Conservation (phyloP, 768 basidiomycete species). For the Collybia sp. region DNA sequence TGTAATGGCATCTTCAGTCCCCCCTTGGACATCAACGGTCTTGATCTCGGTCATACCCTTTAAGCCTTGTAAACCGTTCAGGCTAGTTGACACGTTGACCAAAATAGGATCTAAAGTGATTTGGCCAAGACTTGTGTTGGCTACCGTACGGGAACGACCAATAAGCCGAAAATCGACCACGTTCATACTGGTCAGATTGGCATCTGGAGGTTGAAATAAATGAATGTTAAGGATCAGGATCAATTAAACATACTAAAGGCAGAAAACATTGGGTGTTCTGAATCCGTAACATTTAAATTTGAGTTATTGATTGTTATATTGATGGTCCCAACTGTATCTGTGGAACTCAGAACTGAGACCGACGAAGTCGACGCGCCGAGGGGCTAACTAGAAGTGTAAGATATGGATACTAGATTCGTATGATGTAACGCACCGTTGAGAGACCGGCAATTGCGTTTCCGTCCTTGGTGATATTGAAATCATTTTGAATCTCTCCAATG, state of each 20-base stretch:
- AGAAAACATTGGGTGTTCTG: slow-evolving; percentile 47
- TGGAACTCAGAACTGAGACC: slow-evolving; percentile 45
- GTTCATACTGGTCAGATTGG: slow-evolving; percentile 46
- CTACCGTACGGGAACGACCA: slow-evolving; percentile 55
- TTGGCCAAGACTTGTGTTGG: slow-evolving; percentile 57
- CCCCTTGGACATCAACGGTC: slow-evolving; percentile 62
- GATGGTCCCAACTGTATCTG: slow-evolving; percentile 57
- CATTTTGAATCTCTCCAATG: slow-evolving; percentile 59
- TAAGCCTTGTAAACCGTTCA: slow-evolving; percentile 59
- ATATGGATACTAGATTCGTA: not conserved
- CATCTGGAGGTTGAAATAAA: slow-evolving; percentile 30
- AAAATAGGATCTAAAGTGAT: slow-evolving; percentile 69
- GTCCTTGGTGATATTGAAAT: slow-evolving; percentile 56
- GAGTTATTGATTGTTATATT: slow-evolving; percentile 59
- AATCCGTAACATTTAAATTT: slow-evolving; percentile 40
- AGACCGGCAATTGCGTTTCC: slow-evolving; percentile 51
- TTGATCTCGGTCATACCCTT: slow-evolving; percentile 51
- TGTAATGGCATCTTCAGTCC: slow-evolving; percentile 51
- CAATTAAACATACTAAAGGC: slow-evolving; percentile 45
- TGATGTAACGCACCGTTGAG: slow-evolving; percentile 38
- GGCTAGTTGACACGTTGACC: slow-evolving; percentile 60
- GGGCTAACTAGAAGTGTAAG: slow-evolving; percentile 32
- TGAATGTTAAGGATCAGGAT: slow-evolving; percentile 2
- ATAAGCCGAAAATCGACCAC: slow-evolving; percentile 50
- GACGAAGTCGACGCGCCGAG: slow-evolving; percentile 59